Percentiles rank a stretch among this genome's conserved stretches.
Evolutionary conservation across 2,329 filamentous ascomycete genomes (phyloP).

Genomic region (Orbilia ellipsospora): DNA sequence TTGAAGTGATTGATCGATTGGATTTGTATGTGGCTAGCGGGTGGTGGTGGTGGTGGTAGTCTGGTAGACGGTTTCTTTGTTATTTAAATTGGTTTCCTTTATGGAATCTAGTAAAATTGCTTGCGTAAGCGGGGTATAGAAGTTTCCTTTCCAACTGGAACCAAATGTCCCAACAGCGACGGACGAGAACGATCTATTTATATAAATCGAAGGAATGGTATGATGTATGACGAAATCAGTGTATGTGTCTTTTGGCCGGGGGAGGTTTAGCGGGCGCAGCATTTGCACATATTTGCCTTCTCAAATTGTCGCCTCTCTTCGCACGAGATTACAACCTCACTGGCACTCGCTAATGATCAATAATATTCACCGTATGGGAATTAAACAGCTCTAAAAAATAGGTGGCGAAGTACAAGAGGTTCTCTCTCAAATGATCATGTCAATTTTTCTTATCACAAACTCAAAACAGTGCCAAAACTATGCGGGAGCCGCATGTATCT

Average conservation of each 20-base stretch:
- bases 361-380: background rate
- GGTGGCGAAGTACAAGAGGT: slow-evolving; percentile 2
- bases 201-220: background rate
- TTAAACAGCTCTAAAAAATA: background rate
- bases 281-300: slow-evolving; percentile 7
- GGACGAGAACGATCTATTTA: too few relatives aligned
- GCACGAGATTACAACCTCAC: too few relatives aligned
- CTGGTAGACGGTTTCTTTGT: background rate
- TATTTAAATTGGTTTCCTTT: background rate
- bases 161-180: background rate
- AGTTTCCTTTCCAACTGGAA: background rate
- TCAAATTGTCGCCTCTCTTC: slow-evolving; percentile 8
- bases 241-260: background rate
- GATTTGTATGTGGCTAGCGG: background rate
- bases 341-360: background rate
- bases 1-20: background rate
- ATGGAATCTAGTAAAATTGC: background rate
- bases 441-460: background rate
- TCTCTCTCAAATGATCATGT: slow-evolving; percentile 5
- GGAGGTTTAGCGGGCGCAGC: background rate
- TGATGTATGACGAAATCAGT: background rate
- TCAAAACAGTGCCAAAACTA: background rate
- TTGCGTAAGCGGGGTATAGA: too few relatives aligned
- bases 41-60: too few relatives aligned
- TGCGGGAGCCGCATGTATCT: too few relatives aligned